Base-by-base conservation (phyloP, 169 alveolate species). In the Blepharisma undulans region DNA sequence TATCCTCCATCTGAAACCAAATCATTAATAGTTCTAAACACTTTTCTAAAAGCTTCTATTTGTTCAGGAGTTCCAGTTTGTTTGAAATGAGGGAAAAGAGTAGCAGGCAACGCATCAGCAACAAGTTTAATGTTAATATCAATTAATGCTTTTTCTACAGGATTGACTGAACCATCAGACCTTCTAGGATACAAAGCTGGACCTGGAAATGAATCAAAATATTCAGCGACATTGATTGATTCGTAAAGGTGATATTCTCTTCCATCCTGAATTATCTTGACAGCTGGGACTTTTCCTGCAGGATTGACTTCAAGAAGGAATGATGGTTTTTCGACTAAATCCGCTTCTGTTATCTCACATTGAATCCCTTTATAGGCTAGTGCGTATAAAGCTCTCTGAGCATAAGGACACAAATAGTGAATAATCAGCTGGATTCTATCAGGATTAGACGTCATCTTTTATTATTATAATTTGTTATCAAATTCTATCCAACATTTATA, bases 331-430 rank as follows among this genome's bases (percentile, higher is more conserved):
- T 29, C 33, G 16, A 29, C 80, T 29, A 74, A 74, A 33, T 79
- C 87, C 72, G 34, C 87, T 30, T 79, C 36, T 3, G 8, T 33
- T 27, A 86, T 72, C 72, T 86, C 84, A 22, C 27, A 21, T 71
- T 60, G 76, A 14, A 86, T 29, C 34, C 32, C 27, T 34, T 86
- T 86, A 32, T 25, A 86, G 29, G 80, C 59, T 25, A 59, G 61
- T 66, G 91, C 36, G 66, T 71, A 86, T 32, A 86, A 72, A 86
- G 91, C 91, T 72, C 91, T 27, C 66, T 86, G 84, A 32, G 91
- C 91, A 72, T 22, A 86, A 3, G 91, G 91, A 48, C 91, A 86
- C 84, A 86, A 22, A n/a, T 25, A 36, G 66, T 86, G 91, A 4
- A 86, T 66, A n/a, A 86, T 27, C 25, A 86, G 84, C 66, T 86